Conservation (phyloP, 768 basidiomycete species). For the Lentinula detonsa region DNA sequence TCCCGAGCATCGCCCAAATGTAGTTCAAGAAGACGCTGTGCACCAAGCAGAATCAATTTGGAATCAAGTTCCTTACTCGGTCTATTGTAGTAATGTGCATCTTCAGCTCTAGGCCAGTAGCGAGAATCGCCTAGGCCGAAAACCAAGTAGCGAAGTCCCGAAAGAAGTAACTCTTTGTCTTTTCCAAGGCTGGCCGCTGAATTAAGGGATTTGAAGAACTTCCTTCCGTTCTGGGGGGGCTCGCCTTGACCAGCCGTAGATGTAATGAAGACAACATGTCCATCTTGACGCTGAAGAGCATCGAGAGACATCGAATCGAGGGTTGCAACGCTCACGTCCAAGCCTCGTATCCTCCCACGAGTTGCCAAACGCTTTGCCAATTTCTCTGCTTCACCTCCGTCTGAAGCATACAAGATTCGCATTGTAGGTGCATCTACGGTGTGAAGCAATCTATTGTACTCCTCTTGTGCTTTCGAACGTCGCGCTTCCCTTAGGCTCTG, state of each 20-base stretch:
- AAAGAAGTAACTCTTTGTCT: slow-evolving; percentile 33
- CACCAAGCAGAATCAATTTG: slow-evolving; percentile 75
- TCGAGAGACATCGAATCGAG: slow-evolving; percentile 80
- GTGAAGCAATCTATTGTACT: slow-evolving; percentile 78
- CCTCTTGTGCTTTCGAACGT: slow-evolving; percentile 70
- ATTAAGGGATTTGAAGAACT: slow-evolving; percentile 81
- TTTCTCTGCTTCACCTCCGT: slow-evolving; percentile 94
- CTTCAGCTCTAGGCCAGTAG: slow-evolving; percentile 97
- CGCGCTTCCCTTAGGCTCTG: slow-evolving; percentile 80
- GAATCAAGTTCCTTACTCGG: slow-evolving; percentile 88
- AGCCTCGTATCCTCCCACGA: slow-evolving; percentile 40
- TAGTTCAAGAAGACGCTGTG: slow-evolving; percentile 62
- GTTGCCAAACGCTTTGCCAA: slow-evolving; percentile 79
- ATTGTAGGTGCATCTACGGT: slow-evolving; percentile 87
- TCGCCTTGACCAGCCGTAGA: slow-evolving; percentile 97
- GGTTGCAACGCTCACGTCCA: slow-evolving; percentile 76
- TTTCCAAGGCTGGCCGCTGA: slow-evolving; percentile 58
- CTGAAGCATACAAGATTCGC: slow-evolving; percentile 88
- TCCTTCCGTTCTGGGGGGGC: slow-evolving; percentile 92
- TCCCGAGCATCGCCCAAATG: slow-evolving; percentile 97
- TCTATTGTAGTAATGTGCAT: slow-evolving; percentile 98
- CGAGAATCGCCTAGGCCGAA: slow-evolving; percentile 98
- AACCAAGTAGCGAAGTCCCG: slow-evolving; percentile 70
- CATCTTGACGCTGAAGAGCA: slow-evolving; percentile 61
- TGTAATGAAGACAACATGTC: slow-evolving; percentile 77